phyloP scores from a whole-genome alignment of 2,329 filamentous ascomycete genomes.

The Chalaropsis thielavioides region DNA sequence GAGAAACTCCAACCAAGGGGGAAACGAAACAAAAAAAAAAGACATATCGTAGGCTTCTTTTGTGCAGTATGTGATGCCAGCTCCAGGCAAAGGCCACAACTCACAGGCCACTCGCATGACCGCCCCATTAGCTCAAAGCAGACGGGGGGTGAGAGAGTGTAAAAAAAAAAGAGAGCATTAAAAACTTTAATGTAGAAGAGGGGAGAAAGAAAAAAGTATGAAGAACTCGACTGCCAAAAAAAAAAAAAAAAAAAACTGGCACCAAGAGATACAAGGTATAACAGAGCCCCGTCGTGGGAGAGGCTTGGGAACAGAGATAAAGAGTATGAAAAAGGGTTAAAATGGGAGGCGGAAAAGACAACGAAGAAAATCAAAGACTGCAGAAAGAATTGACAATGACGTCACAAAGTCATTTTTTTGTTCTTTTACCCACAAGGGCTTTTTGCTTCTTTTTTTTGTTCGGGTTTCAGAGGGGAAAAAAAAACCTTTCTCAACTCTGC shows the following conservation, averaged over 20 bases:
- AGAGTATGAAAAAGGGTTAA: neutral
- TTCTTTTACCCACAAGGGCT: slow-evolving; percentile 1
- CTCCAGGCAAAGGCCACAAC: slow-evolving; percentile 4
- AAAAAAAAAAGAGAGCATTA: neutral
- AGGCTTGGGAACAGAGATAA: neutral
- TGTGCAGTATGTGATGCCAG: neutral
- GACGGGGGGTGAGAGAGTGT: neutral
- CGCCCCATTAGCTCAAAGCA: neutral
- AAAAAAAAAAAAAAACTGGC: slow-evolving; percentile 6
- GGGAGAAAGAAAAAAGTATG: slow-evolving; percentile 6
- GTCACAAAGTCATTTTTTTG: slow-evolving; percentile 6
- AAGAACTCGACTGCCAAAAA: slow-evolving; percentile 4
- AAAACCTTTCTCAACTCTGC: neutral
- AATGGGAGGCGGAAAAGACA: neutral
- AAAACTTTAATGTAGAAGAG: slow-evolving; percentile 7
- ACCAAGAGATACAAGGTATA: neutral
- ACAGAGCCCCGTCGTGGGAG: slow-evolving; percentile 6
- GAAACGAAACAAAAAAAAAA: slow-evolving; percentile 8
- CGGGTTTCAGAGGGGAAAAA: slow-evolving; percentile 9
- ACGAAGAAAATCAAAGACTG: neutral
- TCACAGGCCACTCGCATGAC: neutral
- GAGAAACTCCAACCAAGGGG: neutral
- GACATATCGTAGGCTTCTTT: slow-evolving; percentile 3
- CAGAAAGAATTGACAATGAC: slow-evolving; percentile 2
- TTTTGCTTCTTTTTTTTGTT: slow-evolving; percentile 10